A percentile compares a stretch with the other conserved stretches of the same genome.
phyloP scores from a whole-genome alignment of 2,329 filamentous ascomycete species.

The Nannizziopsis barbatae region DNA sequence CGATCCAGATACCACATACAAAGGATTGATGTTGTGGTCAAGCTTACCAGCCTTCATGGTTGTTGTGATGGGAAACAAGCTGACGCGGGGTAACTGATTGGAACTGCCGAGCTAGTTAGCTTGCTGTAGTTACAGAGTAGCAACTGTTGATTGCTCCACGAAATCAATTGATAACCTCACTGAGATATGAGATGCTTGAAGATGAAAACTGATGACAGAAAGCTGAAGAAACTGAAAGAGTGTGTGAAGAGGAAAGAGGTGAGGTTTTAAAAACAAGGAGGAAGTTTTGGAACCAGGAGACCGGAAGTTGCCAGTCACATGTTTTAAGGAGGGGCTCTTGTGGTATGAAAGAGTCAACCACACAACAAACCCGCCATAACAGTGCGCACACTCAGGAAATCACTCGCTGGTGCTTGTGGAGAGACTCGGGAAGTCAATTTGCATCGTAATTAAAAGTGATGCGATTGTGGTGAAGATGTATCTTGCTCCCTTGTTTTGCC shows the following conservation, averaged over 20 bases:
- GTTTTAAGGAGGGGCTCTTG: slow-evolving; percentile 6
- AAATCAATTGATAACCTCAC: slow-evolving; percentile 4
- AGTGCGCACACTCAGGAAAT: not conserved
- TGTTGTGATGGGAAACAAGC: slow-evolving; percentile 14
- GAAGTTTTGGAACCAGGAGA: not conserved
- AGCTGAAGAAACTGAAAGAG: slow-evolving; percentile 5
- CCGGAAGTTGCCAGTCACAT: slow-evolving; percentile 12
- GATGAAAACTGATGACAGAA: slow-evolving; percentile 5
- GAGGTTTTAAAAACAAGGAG: slow-evolving; percentile 11
- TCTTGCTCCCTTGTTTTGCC: too few species aligned
- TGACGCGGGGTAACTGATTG: slow-evolving; percentile 12
- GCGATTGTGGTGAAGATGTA: too few species aligned
- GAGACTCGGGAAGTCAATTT: not conserved
- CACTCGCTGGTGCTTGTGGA: too few species aligned
- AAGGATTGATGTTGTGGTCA: not conserved
- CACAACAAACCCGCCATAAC: not conserved
- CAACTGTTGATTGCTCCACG: not conserved
- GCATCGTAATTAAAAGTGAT: too few species aligned
- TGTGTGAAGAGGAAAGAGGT: slow-evolving; percentile 9
- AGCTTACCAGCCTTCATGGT: slow-evolving; percentile 39
- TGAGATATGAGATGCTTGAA: not conserved
- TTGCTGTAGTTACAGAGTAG: not conserved
- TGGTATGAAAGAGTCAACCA: too few species aligned
- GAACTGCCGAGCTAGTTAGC: slow-evolving; percentile 2
- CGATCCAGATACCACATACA: not conserved